Conservation (phyloP, 176 grass and related monocot genomes). For the Cocos nucifera region DNA sequence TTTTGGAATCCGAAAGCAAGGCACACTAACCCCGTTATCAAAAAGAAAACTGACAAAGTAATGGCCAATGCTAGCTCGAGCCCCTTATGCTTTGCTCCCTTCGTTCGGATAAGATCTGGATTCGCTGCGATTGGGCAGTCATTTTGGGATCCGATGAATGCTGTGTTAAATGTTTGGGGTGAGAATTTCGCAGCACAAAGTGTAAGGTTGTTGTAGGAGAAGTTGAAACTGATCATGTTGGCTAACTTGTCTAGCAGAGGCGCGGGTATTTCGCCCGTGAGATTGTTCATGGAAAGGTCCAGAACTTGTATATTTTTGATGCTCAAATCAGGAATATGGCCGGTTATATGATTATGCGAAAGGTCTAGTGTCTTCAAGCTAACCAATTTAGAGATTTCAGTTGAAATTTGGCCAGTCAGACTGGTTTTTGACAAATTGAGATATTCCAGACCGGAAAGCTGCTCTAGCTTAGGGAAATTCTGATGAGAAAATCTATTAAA, state of each 20-base stretch:
- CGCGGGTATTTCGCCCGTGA: conserved; percentile 76
- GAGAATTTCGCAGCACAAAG: conserved; percentile 67
- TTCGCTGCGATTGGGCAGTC: conserved; percentile 93
- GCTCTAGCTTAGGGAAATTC: conserved; percentile 31
- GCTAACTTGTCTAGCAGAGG: conserved; percentile 52
- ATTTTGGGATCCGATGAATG: conserved; percentile 63
- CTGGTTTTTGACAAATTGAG: conserved; percentile 82
- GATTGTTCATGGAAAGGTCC: conserved; percentile 90
- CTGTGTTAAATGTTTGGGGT: conserved; percentile 33
- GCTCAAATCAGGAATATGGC: conserved; percentile 59
- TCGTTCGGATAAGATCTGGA: conserved; percentile 36
- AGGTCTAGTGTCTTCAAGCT: conserved; percentile 72
- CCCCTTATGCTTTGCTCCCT: conserved; percentile 18
- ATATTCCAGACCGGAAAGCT: conserved; percentile 56
- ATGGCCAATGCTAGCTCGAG: conserved; percentile 47
- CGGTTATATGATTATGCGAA: conserved; percentile 63
- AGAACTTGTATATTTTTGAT: conserved; percentile 31
- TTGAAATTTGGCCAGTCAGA: conserved; percentile 45
- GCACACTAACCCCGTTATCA: conserved; percentile 42
- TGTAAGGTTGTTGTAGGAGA: conserved; percentile 97
- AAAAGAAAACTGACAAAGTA: conserved; percentile 51
- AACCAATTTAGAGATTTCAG: conserved; percentile 33
- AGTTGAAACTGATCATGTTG: conserved; percentile 63
- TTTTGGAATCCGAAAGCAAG: conserved; percentile 32
- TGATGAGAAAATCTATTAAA: conserved; percentile 48